Conservation (phyloP, 2,329 filamentous ascomycete genomes). For the Colletotrichum endophyticum region DNA sequence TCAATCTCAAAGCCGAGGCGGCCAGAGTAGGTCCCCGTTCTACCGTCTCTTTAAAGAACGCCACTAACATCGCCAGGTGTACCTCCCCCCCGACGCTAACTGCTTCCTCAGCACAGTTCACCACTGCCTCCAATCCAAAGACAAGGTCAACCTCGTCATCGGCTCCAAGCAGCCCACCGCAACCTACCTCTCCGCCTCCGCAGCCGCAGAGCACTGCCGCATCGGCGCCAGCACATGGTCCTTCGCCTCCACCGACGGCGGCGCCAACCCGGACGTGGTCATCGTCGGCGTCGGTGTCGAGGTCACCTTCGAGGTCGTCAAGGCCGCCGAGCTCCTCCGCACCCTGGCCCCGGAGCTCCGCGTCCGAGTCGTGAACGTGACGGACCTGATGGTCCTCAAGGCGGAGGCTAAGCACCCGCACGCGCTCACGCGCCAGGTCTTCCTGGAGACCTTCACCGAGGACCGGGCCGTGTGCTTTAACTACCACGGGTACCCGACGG, state of each 20-base stretch:
- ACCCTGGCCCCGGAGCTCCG: conserved; percentile 54
- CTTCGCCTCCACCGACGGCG: conserved; percentile 63
- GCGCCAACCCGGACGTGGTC: conserved; percentile 64
- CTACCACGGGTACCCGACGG: conserved; percentile 69
- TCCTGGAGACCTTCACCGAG: conserved; percentile 60
- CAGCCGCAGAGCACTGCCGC: conserved; percentile 65
- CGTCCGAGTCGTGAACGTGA: conserved; percentile 69
- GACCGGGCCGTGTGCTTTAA: conserved; percentile 66
- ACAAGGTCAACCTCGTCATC: conserved; percentile 72
- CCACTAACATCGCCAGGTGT: conserved; percentile 43
- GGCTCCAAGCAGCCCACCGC: conserved; percentile 70
- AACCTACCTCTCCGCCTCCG: conserved; percentile 62
- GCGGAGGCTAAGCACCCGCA: conserved; percentile 63
- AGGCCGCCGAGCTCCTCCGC: conserved; percentile 61
- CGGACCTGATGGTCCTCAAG: conserved; percentile 67
- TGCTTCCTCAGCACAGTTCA: conserved; percentile 69
- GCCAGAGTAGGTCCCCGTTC: conserved; percentile 44
- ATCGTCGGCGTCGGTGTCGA: conserved; percentile 70
- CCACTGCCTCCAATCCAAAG: conserved; percentile 65
- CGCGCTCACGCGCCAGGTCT: conserved; percentile 54
- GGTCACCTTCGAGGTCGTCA: conserved; percentile 68
- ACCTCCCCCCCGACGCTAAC: conserved; percentile 71
- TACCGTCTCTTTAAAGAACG: neutral
- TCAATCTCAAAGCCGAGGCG: conserved; percentile 66
- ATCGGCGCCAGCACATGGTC: conserved; percentile 65